Evolutionary conservation across 2,329 filamentous ascomycete genomes (phyloP).

Genomic region (Fonsecaea multimorphosa): DNA sequence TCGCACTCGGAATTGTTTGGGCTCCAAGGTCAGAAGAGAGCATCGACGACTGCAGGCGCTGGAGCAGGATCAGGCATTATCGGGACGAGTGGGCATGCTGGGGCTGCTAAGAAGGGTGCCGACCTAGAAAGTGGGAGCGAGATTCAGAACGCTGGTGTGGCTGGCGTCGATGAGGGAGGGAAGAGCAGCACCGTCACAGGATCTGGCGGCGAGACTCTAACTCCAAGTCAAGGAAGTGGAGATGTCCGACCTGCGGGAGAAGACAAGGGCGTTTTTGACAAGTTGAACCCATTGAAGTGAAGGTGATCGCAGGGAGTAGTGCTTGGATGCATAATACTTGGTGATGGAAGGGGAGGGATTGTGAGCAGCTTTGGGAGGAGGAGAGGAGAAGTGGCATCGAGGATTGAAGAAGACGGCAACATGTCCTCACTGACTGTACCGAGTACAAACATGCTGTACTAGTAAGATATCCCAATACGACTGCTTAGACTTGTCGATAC

Average conservation of each 20-base stretch:
- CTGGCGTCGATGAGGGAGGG: slow-evolving; percentile 28
- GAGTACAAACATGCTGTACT: neutral
- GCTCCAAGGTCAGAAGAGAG: slow-evolving; percentile 32
- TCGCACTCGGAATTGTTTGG: slow-evolving; percentile 37
- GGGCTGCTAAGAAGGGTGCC: slow-evolving; percentile 12
- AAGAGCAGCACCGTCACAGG: slow-evolving; percentile 24
- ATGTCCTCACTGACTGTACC: neutral
- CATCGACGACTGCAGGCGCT: slow-evolving; percentile 31
- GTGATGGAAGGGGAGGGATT: neutral
- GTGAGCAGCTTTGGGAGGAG: neutral
- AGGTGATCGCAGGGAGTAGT: neutral
- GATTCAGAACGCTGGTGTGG: slow-evolving; percentile 18
- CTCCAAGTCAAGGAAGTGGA: slow-evolving; percentile 32
- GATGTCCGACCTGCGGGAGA: slow-evolving; percentile 22
- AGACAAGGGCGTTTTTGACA: slow-evolving; percentile 17
- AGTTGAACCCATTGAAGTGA: slow-evolving; percentile 28
- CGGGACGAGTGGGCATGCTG: slow-evolving; percentile 35
- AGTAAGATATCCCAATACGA: neutral
- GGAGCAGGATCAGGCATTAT: slow-evolving; percentile 35
- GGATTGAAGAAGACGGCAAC: neutral
- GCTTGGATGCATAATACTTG: neutral
- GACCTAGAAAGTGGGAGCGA: slow-evolving; percentile 1
- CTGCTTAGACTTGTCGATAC: neutral
- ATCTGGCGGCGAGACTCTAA: slow-evolving; percentile 28
- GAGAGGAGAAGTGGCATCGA: neutral